Conservation (phyloP, 2,329 filamentous ascomycete species). For the Knoxdaviesia capensis region DNA sequence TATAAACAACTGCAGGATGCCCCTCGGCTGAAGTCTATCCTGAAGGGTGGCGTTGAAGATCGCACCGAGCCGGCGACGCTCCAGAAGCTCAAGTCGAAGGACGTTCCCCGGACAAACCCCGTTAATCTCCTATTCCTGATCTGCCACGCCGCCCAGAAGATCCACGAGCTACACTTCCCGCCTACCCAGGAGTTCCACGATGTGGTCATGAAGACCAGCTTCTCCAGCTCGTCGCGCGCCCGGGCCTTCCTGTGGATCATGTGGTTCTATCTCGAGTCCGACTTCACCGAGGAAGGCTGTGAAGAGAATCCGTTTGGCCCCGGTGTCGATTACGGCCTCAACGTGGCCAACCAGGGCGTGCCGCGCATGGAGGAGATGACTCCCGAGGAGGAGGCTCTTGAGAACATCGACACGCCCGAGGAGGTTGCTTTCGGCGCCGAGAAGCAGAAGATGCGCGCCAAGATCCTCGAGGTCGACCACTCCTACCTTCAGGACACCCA, state of each 20-base stretch:
- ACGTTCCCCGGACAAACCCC: conserved; percentile 67
- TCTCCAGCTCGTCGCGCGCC: conserved; percentile 66
- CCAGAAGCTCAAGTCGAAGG: conserved; percentile 53
- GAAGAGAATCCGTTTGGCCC: conserved; percentile 77
- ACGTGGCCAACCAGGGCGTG: conserved; percentile 48
- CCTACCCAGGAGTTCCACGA: conserved; percentile 82
- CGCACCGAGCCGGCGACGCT: conserved; percentile 63
- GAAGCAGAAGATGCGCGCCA: conserved; percentile 55
- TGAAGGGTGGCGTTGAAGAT: conserved; percentile 92
- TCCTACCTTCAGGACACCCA: conserved; percentile 43
- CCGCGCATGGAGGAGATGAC: conserved; percentile 46
- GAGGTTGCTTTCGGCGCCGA: conserved; percentile 51
- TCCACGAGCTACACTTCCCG: conserved; percentile 84
- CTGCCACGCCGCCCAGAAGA: conserved; percentile 70
- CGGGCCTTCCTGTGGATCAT: conserved; percentile 90
- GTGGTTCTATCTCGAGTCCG: conserved; percentile 97
- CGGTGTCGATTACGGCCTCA: conserved; percentile 43
- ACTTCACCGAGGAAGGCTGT: conserved; percentile 76
- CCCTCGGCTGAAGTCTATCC: conserved; percentile 83
- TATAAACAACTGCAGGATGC: conserved; percentile 98
- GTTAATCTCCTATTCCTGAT: conserved; percentile 96
- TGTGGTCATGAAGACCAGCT: conserved; percentile 74
- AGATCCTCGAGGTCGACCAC: conserved; percentile 58
- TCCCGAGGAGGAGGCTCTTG: conserved; percentile 39
- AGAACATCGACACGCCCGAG: conserved; percentile 56